Base-by-base conservation (phyloP, 169 alveolate genomes). In the Cryptosporidium ubiquitum region DNA sequence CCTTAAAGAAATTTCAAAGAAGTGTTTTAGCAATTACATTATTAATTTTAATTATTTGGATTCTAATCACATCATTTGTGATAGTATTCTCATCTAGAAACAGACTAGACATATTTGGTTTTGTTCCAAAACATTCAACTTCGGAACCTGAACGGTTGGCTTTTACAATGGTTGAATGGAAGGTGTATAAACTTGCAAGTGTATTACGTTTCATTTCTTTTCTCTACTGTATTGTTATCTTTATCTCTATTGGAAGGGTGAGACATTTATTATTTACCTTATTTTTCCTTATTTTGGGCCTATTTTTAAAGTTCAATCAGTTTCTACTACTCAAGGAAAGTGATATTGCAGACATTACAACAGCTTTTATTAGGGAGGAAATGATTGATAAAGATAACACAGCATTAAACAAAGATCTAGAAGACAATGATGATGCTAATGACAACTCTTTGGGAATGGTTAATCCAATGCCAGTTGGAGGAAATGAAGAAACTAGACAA, bases 311-410 rank as follows among this genome's bases (percentile, higher is more conserved):
- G 16, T 23, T 64, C 23, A 79, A 79, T 35, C 89, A 79, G 44
- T 60, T 79, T 14, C 49, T 79, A 3, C 51, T 69, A n/a, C 66
- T 79, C 16, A 79, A 64, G 20, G 89, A 69, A 44, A 79, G 40
- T 47, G 89, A 79, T 35, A 49, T 64, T 79, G 47, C 60, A 29
- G 89, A 79, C 29, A 79, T 79, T 37, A 73, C 89, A 33, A 60
- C 79, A n/a, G 89, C 89, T 23, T 79, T 79, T 35, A 61, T 79
- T 4, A 60, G 89, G 23, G 89, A 79, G 37, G 89, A 79, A 40
- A 39, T 79, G 55, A 79, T 52, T 20, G 89, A 79, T 33, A 79
- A 58, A 16, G 89, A 79, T 20, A 79, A 79, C 44, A 79, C 55
- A 20, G 68, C 58, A 33, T 35, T 58, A 14, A 58, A 79, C 58